Base-by-base conservation (phyloP, 2,329 filamentous ascomycete species). In the Xylaria sp. region DNA sequence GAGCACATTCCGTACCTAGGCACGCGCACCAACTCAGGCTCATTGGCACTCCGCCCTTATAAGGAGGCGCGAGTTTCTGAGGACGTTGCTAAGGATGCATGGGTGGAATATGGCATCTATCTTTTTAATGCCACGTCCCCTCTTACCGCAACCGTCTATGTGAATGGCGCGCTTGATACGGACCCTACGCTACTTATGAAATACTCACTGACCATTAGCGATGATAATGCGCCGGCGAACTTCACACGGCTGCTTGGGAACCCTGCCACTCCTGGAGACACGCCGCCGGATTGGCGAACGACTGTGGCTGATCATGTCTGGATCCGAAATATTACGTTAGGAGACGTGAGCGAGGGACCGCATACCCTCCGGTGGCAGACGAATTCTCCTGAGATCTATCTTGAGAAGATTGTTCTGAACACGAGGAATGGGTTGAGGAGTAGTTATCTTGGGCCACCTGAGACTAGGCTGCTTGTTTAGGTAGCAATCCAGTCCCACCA, bases 271-370 rank as follows among this genome's bases (percentile, higher is more conserved):
- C 80, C 78, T 1, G 76, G 79, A 66, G 83, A 79, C 67, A 80
- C 75, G 67, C 86, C 86, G 1, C 80, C 80, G 0, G 81, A 81
- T 7, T 88, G 86, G 85, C 76, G 79, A 7, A 72, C 74, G 10
- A 84, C 83, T 0, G 85, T 87, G 0, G 83, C 83, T 15, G 82
- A 86, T 60, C 76, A 81, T 32, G 83, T 83, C 8, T 87, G 85
- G 86, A 79, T 77, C 5, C 83, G 81, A 60, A 81, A 78, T 18
- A 77, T 80, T 23, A 71, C 72, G 8, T 20, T 80, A 8, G 73
- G 74, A 2, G 65, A 63, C 4, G 65, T 75, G 0, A 39, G 46
- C 0, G 56, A 66, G 18, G 80, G 80, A 0, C 52, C 57, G 18
- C 79, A 81, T 59, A 72, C 67, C 0, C 61, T 81, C 6, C 74